phyloP scores from a whole-genome alignment of 768 basidiomycete species.

The Lactarius tabidus region DNA sequence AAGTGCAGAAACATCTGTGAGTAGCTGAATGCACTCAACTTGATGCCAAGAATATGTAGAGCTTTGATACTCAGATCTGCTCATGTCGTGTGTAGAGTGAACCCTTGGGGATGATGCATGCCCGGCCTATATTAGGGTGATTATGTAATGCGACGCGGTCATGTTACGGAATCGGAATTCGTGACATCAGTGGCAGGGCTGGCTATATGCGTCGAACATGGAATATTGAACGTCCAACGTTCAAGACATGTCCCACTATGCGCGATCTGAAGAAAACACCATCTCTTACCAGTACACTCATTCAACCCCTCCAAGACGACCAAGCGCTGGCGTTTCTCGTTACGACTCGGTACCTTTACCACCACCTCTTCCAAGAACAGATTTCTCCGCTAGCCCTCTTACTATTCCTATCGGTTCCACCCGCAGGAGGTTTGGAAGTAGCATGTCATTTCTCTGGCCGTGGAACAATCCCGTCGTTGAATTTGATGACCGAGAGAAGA shows the following conservation, averaged over 20 bases:
- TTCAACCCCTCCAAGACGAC: conserved; percentile 21
- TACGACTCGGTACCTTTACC: conserved; percentile 15
- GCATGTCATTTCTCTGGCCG: conserved; percentile 13
- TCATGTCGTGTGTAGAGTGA: conserved; percentile 12
- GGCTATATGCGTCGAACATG: background rate
- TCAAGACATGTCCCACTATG: conserved; percentile 18
- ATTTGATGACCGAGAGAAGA: conserved; percentile 21
- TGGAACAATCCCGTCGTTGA: conserved; percentile 13
- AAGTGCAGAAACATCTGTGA: background rate
- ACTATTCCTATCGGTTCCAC: background rate
- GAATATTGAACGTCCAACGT: background rate
- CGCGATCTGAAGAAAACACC: conserved; percentile 12
- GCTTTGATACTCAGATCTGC: conserved; percentile 17
- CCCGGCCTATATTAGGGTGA: background rate
- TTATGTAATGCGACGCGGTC: conserved; percentile 14
- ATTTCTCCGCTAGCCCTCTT: conserved; percentile 1
- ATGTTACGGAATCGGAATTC: background rate
- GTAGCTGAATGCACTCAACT: conserved; percentile 40
- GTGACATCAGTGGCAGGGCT: background rate
- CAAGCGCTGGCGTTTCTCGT: conserved; percentile 24
- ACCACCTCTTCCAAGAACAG: conserved; percentile 18
- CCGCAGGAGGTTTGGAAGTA: background rate
- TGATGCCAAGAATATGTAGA: conserved; percentile 82
- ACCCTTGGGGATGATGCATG: background rate
- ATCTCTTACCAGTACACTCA: conserved; percentile 21